Evolutionary conservation across 768 basidiomycete species (phyloP).

Genomic region (Lanmaoa rubissima): DNA sequence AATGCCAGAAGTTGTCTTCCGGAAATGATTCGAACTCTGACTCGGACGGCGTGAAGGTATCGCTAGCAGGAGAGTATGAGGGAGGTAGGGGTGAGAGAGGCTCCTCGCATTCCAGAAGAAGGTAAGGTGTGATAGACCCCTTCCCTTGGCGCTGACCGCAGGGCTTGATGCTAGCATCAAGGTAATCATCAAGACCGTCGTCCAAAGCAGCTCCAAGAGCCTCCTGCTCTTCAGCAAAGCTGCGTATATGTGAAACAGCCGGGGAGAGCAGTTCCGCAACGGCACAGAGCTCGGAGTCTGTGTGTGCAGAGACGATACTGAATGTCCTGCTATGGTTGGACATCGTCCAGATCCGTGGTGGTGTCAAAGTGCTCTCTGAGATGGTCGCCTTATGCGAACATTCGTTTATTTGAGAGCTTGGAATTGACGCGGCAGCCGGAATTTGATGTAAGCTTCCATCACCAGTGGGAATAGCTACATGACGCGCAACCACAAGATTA

Average conservation of each 20-base stretch:
- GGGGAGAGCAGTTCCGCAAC: conserved; percentile 48
- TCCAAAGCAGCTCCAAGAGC: conserved; percentile 22
- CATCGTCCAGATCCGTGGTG: conserved; percentile 18
- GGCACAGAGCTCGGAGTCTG: conserved; percentile 51
- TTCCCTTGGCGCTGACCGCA: conserved; percentile 7
- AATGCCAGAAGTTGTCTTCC: conserved; percentile 29
- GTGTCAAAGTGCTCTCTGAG: conserved; percentile 27
- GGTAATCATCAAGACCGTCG: conserved; percentile 27
- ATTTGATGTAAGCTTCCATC: conserved; percentile 18
- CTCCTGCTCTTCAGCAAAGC: conserved; percentile 29
- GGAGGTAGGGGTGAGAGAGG: conserved; percentile 28
- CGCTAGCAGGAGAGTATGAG: conserved; percentile 12
- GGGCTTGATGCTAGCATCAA: conserved; percentile 27
- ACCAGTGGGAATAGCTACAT: conserved; percentile 22
- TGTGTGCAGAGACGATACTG: conserved; percentile 46
- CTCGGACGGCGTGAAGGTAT: conserved; percentile 29
- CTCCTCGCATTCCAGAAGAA: conserved; percentile 33
- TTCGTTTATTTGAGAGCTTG: conserved; percentile 15
- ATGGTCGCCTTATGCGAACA: conserved; percentile 24
- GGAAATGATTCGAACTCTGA: conserved; percentile 34
- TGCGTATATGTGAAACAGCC: conserved; percentile 24
- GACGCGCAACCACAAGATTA: conserved; percentile 20
- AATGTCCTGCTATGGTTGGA: conserved; percentile 32
- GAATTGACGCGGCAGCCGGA: conserved; percentile 6
- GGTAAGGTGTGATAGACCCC: conserved; percentile 14